Conservation (phyloP, 257 asterid species). For the Nicotiana otophora region DNA sequence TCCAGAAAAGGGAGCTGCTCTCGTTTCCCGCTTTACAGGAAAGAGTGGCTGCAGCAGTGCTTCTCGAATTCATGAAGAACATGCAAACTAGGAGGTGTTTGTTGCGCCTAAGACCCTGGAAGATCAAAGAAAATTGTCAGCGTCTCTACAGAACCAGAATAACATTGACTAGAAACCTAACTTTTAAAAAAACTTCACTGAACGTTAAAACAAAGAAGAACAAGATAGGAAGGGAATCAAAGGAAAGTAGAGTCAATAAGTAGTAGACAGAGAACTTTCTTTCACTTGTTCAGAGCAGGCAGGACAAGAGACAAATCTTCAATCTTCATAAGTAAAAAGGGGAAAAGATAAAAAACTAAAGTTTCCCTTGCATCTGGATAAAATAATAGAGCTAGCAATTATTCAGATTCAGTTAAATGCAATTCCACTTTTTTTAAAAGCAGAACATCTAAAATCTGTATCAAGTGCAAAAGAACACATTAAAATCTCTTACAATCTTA, state of each 20-base stretch:
- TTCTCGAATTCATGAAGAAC: constrained; percentile 65
- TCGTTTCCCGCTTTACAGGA: constrained; percentile 69
- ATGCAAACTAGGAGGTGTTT: constrained; percentile 31
- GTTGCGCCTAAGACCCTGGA: constrained; percentile 5
- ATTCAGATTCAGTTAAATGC: not conserved
- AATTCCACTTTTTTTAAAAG: not conserved
- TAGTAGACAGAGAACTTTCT: not conserved
- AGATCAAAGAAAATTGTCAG: not conserved
- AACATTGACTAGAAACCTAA: not conserved
- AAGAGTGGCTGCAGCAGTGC: constrained; percentile 47
- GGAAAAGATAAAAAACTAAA: not conserved
- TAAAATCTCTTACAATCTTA: not conserved
- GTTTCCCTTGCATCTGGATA: not conserved
- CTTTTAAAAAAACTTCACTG: not conserved
- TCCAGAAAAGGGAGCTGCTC: constrained; percentile 33
- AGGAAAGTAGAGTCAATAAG: not conserved
- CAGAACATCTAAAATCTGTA: not conserved
- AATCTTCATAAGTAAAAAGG: not conserved
- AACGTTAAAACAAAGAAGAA: not conserved
- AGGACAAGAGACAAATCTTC: not conserved
- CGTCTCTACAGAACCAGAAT: not conserved
- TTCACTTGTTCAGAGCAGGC: not conserved
- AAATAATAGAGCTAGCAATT: not conserved
- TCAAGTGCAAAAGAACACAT: not conserved
- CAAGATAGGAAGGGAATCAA: not conserved